Base-by-base conservation (phyloP, 2,329 filamentous ascomycete genomes). In the Didymellaceae sp. region DNA sequence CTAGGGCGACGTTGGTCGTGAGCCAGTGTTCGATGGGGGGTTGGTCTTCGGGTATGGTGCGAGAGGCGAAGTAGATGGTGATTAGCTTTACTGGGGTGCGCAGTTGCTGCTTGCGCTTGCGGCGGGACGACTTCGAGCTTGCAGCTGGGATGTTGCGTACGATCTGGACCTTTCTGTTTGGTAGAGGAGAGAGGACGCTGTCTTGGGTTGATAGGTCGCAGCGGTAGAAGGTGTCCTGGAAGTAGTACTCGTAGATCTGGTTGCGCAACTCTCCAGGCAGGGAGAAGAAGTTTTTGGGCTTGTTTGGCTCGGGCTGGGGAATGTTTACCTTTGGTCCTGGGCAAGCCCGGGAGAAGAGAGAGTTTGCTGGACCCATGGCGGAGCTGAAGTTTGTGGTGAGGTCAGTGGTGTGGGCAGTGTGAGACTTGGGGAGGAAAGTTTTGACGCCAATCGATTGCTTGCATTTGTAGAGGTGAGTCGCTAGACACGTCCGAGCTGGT, bases 191-290 rank as follows among this genome's bases (percentile, higher is more conserved):
- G 16, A 28, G 16, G 17, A 39, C 13, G 22, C 46, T 34, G 13
- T 14, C 34, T 3, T 33, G 20, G 7, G 22, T 57, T 8, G 52
- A 61, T 25, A 72, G 51, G 45, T 72, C 67, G 45, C 64, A 66
- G 24, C 54, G 57, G 39, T 62, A 60, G n/a, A 7, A 7, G 35
- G 52, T 49, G n/a, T 65, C 38, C 26, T 55, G 37, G 45, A 72
- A 72, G 58, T 68, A 72, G 57, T 63, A 66, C 7, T 42, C 49
- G 59, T 80, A 84, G 39, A 84, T 80, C 1, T 67, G 59, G 52
- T 72, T 71, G 45, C 82, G 77, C 11, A 84, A 57, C 60, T 84
- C 82, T 13, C 74, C 73, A 0, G 82, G 80, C 0, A 83, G 59
- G 1, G 57, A 43, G 4, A 73, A 58, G 47, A 74, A 74, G 18